These are phyloP conservation scores for Kazachstania kunashirensis DNA, from an alignment of 805 yeast species.

Conservation along the genomic window DNA sequence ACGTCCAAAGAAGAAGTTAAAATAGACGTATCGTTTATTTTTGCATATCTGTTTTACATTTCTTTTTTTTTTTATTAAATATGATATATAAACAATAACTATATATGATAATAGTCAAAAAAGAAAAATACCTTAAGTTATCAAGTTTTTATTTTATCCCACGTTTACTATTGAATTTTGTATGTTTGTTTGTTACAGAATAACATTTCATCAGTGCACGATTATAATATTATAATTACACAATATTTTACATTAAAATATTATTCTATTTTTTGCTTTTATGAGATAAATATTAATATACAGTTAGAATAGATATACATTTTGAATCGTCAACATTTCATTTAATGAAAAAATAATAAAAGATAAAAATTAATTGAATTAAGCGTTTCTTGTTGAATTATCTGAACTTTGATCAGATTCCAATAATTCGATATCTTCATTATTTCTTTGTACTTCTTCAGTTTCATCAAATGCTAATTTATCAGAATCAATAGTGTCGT, in stretches of 20 bases:
- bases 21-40: slow-evolving; percentile 35
- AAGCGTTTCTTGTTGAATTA: not conserved
- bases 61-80: slow-evolving; percentile 1
- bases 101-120: not conserved
- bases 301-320: too few relatives aligned
- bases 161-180: too few relatives aligned
- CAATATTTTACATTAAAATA: too few relatives aligned
- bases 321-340: too few relatives aligned
- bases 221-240: too few relatives aligned
- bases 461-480: slow-evolving; percentile 32
- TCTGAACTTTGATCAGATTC: slow-evolving; percentile 2
- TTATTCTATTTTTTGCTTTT: too few relatives aligned
- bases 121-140: too few relatives aligned
- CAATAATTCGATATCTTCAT: slow-evolving; percentile 6
- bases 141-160: too few relatives aligned
- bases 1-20: slow-evolving; percentile 98
- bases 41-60: slow-evolving; percentile 28
- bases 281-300: too few relatives aligned
- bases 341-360: too few relatives aligned
- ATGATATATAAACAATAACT: not conserved
- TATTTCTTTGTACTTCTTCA: slow-evolving; percentile 1
- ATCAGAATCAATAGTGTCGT: slow-evolving; percentile 33
- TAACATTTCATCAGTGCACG: too few relatives aligned
- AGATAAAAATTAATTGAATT: not conserved
- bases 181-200: too few relatives aligned